Percentiles rank a stretch among this genome's conserved stretches.
phyloP scores from a whole-genome alignment of 495 filamentous ascomycete species.

The Aspergillus homomorphus region DNA sequence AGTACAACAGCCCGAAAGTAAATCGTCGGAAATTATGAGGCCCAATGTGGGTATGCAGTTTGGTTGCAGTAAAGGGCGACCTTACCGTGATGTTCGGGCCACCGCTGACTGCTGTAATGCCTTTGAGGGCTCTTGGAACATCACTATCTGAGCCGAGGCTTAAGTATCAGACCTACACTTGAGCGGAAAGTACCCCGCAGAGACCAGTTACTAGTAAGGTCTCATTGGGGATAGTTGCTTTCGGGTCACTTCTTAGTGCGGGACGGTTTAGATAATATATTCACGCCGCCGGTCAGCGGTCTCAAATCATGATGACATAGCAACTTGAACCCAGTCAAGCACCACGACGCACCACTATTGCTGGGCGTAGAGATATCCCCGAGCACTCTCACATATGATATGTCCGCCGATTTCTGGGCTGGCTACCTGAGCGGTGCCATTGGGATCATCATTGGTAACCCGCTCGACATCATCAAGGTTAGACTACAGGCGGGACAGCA shows the following conservation, averaged over 20 bases:
- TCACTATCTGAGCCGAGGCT: background rate
- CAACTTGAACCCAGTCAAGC: background rate
- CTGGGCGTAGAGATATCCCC: background rate
- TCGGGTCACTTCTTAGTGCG: background rate
- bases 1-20: no score
- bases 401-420: conserved; percentile 84
- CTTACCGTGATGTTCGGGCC: no score
- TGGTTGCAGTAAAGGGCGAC: no score
- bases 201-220: background rate
- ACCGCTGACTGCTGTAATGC: no score
- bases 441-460: conserved; percentile 84
- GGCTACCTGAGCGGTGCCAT: conserved; percentile 81
- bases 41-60: no score
- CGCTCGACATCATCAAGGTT: conserved; percentile 83
- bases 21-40: no score
- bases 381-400: conserved; percentile 22
- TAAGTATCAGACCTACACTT: background rate
- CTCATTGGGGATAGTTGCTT: background rate
- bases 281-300: background rate
- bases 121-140: background rate
- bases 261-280: conserved; percentile 5
- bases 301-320: background rate
- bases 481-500: conserved; percentile 63
- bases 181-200: background rate
- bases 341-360: background rate